Evolutionary conservation across 75 land plant species (phyloP).

Genomic region (Cunninghamia lanceolata): DNA sequence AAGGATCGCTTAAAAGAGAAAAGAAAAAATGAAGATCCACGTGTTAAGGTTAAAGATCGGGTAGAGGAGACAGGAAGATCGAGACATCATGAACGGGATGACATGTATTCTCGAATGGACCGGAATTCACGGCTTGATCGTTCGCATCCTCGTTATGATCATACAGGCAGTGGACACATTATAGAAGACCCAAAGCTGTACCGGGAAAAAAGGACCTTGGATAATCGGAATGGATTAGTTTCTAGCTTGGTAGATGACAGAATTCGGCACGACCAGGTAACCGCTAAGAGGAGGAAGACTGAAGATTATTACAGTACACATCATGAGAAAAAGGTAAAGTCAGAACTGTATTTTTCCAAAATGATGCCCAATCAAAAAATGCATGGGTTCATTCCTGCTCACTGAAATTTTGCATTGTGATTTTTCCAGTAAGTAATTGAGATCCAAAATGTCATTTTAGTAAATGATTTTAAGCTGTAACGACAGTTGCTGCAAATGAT

Average conservation of each 20-base stretch:
- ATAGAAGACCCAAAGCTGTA: conserved; percentile 28
- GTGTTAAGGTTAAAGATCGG: conserved; percentile 29
- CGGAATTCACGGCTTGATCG: conserved; percentile 47
- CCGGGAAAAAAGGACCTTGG: conserved; percentile 25
- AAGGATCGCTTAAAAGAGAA: conserved; percentile 37
- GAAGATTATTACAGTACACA: background rate
- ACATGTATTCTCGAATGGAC: conserved; percentile 27
- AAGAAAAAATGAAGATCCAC: conserved; percentile 23
- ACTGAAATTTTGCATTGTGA: background rate
- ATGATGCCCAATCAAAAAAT: background rate
- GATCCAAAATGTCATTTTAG: background rate
- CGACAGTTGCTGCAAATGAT: background rate
- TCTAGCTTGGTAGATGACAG: conserved; percentile 12
- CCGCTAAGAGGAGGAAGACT: conserved; percentile 3
- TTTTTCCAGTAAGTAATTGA: background rate
- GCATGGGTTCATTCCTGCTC: background rate
- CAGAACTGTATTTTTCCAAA: background rate
- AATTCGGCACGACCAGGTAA: conserved; percentile 3
- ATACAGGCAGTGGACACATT: conserved; percentile 15
- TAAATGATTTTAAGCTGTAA: background rate
- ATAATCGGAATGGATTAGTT: conserved; percentile 5
- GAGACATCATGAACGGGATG: conserved; percentile 39
- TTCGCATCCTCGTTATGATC: conserved; percentile 31
- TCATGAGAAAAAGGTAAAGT: conserved; percentile 9
- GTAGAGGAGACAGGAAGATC: conserved; percentile 26